A percentile compares a stretch with the other conserved stretches of the same genome.
phyloP scores from a whole-genome alignment of 2,329 filamentous ascomycete genomes.

The Chaetomiaceae sp. region DNA sequence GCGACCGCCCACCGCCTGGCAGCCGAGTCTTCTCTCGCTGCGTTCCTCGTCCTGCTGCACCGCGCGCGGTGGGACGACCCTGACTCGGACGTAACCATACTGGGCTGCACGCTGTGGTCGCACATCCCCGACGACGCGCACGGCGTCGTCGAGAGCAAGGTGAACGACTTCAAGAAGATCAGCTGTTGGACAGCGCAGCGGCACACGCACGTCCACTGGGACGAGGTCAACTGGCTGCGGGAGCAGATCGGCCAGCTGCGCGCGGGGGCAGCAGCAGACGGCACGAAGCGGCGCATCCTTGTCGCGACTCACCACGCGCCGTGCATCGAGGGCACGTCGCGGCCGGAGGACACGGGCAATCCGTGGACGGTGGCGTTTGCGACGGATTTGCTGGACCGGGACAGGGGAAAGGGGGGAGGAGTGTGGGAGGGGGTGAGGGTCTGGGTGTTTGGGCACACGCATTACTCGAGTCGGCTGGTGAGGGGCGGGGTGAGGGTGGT shows the following conservation, averaged over 20 bases:
- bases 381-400: constrained; percentile 39
- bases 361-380: constrained; percentile 46
- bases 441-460: constrained; percentile 47
- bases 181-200: constrained; percentile 41
- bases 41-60: constrained; percentile 40
- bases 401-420: constrained; percentile 7
- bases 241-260: constrained; percentile 28
- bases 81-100: constrained; percentile 14
- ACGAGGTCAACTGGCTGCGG: constrained; percentile 47
- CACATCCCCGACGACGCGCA: constrained; percentile 29
- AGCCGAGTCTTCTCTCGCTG: constrained; percentile 33
- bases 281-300: constrained; percentile 34
- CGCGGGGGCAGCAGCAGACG: background rate
- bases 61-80: constrained; percentile 47
- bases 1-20: constrained; percentile 32
- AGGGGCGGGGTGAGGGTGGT: constrained; percentile 33
- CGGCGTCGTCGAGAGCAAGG: constrained; percentile 35
- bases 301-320: constrained; percentile 55
- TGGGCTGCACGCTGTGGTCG: constrained; percentile 32
- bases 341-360: constrained; percentile 41
- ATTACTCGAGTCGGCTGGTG: constrained; percentile 36
- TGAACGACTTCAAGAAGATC: constrained; percentile 52
- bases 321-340: constrained; percentile 35
- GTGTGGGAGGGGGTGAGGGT: constrained; percentile 28
- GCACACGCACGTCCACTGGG: constrained; percentile 43